Conservation (phyloP, 352 stramenopile genomes). For the Elongisporangium anandrum region DNA sequence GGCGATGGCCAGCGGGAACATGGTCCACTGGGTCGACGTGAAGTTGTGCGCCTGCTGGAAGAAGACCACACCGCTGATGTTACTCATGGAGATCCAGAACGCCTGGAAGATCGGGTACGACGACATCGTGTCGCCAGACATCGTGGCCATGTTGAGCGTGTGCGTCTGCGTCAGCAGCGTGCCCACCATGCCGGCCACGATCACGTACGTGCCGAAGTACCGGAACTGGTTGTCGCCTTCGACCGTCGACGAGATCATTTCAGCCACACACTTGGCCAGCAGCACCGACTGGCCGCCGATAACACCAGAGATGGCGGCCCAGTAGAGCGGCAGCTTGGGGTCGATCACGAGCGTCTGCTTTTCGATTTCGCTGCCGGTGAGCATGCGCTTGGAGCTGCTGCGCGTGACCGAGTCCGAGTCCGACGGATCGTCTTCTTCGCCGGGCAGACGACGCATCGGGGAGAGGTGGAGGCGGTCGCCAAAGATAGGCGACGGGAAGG, state of each 20-base stretch:
- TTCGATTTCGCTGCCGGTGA: slow-evolving; percentile 65
- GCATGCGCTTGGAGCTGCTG: slow-evolving; percentile 45
- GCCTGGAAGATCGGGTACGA: slow-evolving; percentile 84
- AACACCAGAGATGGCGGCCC: slow-evolving; percentile 80
- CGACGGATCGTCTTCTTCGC: slow-evolving; percentile 51
- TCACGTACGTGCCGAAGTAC: slow-evolving; percentile 83
- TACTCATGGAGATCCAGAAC: slow-evolving; percentile 88
- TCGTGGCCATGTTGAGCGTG: slow-evolving; percentile 83
- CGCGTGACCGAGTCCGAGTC: slow-evolving; percentile 43
- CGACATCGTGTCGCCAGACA: slow-evolving; percentile 83
- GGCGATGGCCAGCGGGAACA: slow-evolving; percentile 70
- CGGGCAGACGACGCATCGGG: slow-evolving; percentile 22
- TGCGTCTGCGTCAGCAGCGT: slow-evolving; percentile 83
- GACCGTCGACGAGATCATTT: slow-evolving; percentile 82
- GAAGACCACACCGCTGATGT: slow-evolving; percentile 85
- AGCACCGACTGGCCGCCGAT: slow-evolving; percentile 81
- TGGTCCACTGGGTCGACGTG: slow-evolving; percentile 75
- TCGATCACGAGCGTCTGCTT: slow-evolving; percentile 86
- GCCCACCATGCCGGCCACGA: slow-evolving; percentile 65
- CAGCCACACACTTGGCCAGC: slow-evolving; percentile 79
- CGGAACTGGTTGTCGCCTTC: slow-evolving; percentile 81
- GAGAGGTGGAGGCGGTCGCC: slow-evolving; percentile 45
- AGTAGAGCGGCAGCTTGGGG: slow-evolving; percentile 83
- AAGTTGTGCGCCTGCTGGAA: slow-evolving; percentile 86
- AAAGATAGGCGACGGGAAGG: slow-evolving; percentile 73